Evolutionary conservation across 2,329 filamentous ascomycete genomes (phyloP).

Genomic region (Claviceps paspali): DNA sequence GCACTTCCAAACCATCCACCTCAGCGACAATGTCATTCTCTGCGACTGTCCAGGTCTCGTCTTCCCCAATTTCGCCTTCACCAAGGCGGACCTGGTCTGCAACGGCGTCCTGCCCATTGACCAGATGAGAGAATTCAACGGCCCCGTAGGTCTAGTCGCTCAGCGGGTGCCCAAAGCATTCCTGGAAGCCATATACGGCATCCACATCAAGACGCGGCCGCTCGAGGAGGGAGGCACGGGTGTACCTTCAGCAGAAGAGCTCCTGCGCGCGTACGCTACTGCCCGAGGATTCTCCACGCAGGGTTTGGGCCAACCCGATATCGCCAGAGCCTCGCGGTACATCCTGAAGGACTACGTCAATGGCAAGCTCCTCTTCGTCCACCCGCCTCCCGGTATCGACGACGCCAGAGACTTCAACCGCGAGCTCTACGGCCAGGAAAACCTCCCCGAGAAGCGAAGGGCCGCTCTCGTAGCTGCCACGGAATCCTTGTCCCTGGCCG

Average conservation of each 20-base stretch:
- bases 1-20: constrained; percentile 95
- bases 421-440: constrained; percentile 70
- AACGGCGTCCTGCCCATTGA: constrained; percentile 93
- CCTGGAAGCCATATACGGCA: constrained; percentile 85
- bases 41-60: constrained; percentile 98
- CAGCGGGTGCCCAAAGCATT: constrained; percentile 76
- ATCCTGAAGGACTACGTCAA: constrained; percentile 96
- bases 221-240: constrained; percentile 89
- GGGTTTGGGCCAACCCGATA: constrained; percentile 81
- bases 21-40: constrained; percentile 76
- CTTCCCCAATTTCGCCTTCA: constrained; percentile 94
- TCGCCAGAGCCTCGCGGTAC: constrained; percentile 77
- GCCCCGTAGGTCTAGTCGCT: constrained; percentile 70
- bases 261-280: constrained; percentile 72
- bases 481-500: constrained; percentile 28
- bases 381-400: constrained; percentile 63
- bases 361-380: constrained; percentile 83
- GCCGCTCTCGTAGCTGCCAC: constrained; percentile 41
- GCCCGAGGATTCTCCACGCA: constrained; percentile 84
- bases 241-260: constrained; percentile 65
- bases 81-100: constrained; percentile 90
- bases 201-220: constrained; percentile 68
- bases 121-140: constrained; percentile 83
- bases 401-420: constrained; percentile 69
- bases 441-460: constrained; percentile 70